phyloP scores from a whole-genome alignment of 2,329 filamentous ascomycete species.

The Xylaria sp. region DNA sequence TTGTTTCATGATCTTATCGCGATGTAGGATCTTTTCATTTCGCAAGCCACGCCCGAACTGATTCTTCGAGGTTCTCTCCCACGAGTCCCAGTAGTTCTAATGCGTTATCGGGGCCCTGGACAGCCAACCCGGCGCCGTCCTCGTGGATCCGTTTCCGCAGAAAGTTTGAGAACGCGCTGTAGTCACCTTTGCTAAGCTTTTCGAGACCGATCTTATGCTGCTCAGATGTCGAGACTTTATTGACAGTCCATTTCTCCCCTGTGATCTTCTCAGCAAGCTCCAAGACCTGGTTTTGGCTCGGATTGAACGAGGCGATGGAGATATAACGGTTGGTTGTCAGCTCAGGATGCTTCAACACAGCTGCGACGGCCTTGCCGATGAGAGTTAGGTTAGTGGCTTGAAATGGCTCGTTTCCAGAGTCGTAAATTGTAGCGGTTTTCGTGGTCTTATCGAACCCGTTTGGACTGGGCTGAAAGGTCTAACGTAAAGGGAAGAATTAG shows the following conservation, averaged over 20 bases:
- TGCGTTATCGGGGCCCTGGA: conserved; percentile 41
- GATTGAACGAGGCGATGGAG: conserved; percentile 66
- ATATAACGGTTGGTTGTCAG: conserved; percentile 69
- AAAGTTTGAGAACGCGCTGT: conserved; percentile 47
- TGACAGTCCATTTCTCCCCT: conserved; percentile 62
- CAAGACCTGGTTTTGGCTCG: conserved; percentile 68
- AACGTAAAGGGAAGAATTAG: conserved; percentile 1
- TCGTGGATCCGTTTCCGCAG: conserved; percentile 41
- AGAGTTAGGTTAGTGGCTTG: conserved; percentile 62
- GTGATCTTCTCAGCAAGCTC: conserved; percentile 63
- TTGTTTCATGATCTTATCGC: not conserved
- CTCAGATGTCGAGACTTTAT: conserved; percentile 50
- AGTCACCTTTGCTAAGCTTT: conserved; percentile 57
- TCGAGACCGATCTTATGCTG: conserved; percentile 54
- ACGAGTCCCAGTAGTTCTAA: conserved; percentile 44
- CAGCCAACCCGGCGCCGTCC: conserved; percentile 45
- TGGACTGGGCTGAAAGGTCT: conserved; percentile 61
- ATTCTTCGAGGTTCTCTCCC: conserved; percentile 44
- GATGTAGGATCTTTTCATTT: conserved; percentile 15
- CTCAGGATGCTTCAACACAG: conserved; percentile 60
- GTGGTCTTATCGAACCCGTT: conserved; percentile 62
- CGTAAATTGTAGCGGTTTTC: conserved; percentile 65
- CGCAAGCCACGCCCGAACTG: conserved; percentile 42
- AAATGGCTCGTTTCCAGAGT: conserved; percentile 65
- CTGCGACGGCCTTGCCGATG: conserved; percentile 63